phyloP scores from a whole-genome alignment of 2,329 filamentous ascomycete species.

The Myrmaecium sp. region DNA sequence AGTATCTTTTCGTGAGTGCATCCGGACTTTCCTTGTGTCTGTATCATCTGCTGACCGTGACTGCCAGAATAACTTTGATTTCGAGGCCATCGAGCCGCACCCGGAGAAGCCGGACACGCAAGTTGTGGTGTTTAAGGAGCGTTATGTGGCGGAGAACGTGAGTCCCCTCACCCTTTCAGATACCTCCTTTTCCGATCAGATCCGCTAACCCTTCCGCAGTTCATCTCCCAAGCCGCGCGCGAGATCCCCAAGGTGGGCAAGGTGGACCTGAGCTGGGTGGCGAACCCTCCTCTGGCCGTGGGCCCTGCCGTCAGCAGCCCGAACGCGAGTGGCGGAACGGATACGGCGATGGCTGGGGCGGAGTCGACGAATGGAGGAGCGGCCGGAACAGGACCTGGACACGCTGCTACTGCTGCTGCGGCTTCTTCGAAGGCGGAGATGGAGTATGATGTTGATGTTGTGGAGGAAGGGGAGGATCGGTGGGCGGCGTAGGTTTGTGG shows the following conservation, averaged over 20 bases:
- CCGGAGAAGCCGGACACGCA: constrained; percentile 20
- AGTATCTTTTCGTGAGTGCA: constrained; percentile 42
- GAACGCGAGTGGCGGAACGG: too few relatives aligned
- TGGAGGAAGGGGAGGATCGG: too few relatives aligned
- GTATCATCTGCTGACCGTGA: constrained; percentile 4
- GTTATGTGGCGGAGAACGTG: constrained; percentile 47
- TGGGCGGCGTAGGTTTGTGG: too few relatives aligned
- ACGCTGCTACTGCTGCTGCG: too few relatives aligned
- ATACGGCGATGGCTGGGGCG: too few relatives aligned
- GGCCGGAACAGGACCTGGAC: too few relatives aligned
- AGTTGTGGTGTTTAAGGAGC: constrained; percentile 26
- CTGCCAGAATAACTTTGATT: constrained; percentile 18
- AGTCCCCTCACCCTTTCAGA: constrained; percentile 4
- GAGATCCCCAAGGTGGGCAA: constrained; percentile 46
- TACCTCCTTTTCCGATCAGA: neutral
- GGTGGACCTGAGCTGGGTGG: constrained; percentile 51
- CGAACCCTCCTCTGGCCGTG: constrained; percentile 8
- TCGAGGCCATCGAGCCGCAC: constrained; percentile 21
- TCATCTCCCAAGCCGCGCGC: constrained; percentile 33
- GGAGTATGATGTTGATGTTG: too few relatives aligned
- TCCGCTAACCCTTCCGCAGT: constrained; percentile 12
- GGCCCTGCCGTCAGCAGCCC: neutral
- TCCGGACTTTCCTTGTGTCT: neutral
- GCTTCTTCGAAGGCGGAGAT: too few relatives aligned
- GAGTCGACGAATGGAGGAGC: too few relatives aligned